phyloP scores from a whole-genome alignment of 2,329 filamentous ascomycete species.

The Penicillium sclerotiorum region DNA sequence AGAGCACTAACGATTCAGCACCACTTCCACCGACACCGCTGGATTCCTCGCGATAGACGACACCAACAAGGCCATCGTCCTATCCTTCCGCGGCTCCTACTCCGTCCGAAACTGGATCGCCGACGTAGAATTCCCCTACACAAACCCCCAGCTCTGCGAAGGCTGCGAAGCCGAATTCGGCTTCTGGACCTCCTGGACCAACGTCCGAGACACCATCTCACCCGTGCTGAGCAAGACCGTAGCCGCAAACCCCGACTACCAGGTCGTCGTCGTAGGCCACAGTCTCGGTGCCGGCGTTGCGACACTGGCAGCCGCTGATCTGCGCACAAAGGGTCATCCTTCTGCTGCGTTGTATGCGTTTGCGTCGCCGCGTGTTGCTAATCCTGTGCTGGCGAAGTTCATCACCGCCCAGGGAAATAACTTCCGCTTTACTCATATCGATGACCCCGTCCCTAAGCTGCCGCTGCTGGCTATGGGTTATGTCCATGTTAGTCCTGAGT shows the following conservation, averaged over 20 bases:
- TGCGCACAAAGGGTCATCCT: conserved; percentile 53
- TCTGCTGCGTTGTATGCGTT: conserved; percentile 65
- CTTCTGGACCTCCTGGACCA: conserved; percentile 51
- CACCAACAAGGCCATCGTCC: conserved; percentile 43
- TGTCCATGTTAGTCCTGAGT: conserved; percentile 70
- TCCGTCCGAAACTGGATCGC: conserved; percentile 38
- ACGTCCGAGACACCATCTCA: conserved; percentile 39
- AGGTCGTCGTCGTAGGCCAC: conserved; percentile 60
- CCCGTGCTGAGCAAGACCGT: conserved; percentile 32
- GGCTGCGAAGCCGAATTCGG: conserved; percentile 47
- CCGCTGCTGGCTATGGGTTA: conserved; percentile 65
- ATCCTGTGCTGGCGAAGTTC: conserved; percentile 56
- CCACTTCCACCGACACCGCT: conserved; percentile 44
- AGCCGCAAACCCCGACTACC: conserved; percentile 34
- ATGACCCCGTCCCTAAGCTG: conserved; percentile 69
- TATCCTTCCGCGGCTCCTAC: conserved; percentile 42
- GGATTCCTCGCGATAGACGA: conserved; percentile 53
- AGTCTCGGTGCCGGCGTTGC: conserved; percentile 69
- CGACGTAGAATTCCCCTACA: conserved; percentile 31
- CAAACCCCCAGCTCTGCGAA: conserved; percentile 44
- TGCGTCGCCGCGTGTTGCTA: conserved; percentile 68
- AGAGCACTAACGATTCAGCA: conserved; percentile 3
- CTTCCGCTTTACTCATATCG: conserved; percentile 67
- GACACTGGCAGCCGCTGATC: conserved; percentile 60
- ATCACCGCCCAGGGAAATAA: conserved; percentile 57